Evolutionary conservation across 176 grass and related monocot genomes (phyloP).

Genomic region (Avena sativa): DNA sequence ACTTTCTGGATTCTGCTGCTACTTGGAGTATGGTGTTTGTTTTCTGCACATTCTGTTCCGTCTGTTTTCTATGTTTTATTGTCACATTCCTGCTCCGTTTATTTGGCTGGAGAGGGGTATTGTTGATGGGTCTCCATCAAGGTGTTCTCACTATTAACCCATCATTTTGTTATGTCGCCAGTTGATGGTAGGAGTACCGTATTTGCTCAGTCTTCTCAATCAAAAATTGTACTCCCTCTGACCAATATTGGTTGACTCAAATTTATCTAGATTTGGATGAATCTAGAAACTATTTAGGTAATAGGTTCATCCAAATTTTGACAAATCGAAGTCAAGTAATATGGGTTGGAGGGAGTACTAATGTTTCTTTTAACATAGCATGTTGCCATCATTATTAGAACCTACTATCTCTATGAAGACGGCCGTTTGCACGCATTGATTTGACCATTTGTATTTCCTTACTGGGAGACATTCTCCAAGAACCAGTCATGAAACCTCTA

Average conservation of each 20-base stretch:
- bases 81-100: no score
- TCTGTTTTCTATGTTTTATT: no score
- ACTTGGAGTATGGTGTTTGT: neutral
- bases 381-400: neutral
- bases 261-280: no score
- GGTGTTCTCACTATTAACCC: neutral
- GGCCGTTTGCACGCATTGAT: neutral
- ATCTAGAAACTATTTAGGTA: no score
- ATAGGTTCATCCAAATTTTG: no score
- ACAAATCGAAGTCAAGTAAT: no score
- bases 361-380: no score
- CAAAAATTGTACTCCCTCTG: no score
- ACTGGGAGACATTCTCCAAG: no score
- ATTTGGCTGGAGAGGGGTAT: neutral
- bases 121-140: neutral
- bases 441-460: neutral
- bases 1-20: neutral
- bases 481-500: neutral
- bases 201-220: no score
- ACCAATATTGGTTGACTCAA: no score
- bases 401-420: neutral
- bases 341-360: no score
- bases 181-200: neutral
- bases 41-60: neutral
- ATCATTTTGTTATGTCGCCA: neutral